Percentiles rank a stretch among this genome's conserved stretches.
phyloP scores from a whole-genome alignment of 495 filamentous ascomycete genomes.

The Trichocladium antarcticum region DNA sequence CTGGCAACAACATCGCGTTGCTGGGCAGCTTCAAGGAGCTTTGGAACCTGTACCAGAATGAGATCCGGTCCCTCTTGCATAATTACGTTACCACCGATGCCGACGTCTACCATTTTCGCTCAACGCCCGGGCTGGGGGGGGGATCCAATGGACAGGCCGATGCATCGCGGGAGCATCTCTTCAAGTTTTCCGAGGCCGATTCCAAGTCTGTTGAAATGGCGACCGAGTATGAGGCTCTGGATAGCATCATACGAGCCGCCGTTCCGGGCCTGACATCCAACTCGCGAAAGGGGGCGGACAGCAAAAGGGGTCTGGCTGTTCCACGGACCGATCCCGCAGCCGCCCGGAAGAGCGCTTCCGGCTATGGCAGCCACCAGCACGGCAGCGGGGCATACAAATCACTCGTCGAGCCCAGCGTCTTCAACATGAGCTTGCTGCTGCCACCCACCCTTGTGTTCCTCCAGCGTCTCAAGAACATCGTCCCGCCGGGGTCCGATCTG shows the following conservation, averaged over 20 bases:
- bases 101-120: slow-evolving; percentile 49
- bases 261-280: slow-evolving; percentile 87
- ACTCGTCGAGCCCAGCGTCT: slow-evolving; percentile 87
- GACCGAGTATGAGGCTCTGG: slow-evolving; percentile 78
- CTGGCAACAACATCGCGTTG: slow-evolving; percentile 46
- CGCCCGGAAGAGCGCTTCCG: slow-evolving; percentile 30
- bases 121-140: slow-evolving; percentile 31
- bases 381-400: slow-evolving; percentile 49
- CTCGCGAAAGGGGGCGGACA: slow-evolving; percentile 46
- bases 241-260: slow-evolving; percentile 77
- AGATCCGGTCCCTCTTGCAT: slow-evolving; percentile 86
- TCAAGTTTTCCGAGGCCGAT: slow-evolving; percentile 80
- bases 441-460: slow-evolving; percentile 91
- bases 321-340: slow-evolving; percentile 22
- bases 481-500: slow-evolving; percentile 74
- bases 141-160: slow-evolving; percentile 44
- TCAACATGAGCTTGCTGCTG: slow-evolving; percentile 90
- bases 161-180: slow-evolving; percentile 65
- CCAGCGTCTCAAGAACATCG: slow-evolving; percentile 80
- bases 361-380: slow-evolving; percentile 24
- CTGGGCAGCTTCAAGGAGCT: slow-evolving; percentile 79
- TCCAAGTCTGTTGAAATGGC: slow-evolving; percentile 60
- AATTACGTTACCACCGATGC: slow-evolving; percentile 95
- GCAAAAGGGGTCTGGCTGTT: slow-evolving; percentile 33
- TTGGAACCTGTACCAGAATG: slow-evolving; percentile 68